Conservation (phyloP, 345 rosid species). For the Citrus hindsii region DNA sequence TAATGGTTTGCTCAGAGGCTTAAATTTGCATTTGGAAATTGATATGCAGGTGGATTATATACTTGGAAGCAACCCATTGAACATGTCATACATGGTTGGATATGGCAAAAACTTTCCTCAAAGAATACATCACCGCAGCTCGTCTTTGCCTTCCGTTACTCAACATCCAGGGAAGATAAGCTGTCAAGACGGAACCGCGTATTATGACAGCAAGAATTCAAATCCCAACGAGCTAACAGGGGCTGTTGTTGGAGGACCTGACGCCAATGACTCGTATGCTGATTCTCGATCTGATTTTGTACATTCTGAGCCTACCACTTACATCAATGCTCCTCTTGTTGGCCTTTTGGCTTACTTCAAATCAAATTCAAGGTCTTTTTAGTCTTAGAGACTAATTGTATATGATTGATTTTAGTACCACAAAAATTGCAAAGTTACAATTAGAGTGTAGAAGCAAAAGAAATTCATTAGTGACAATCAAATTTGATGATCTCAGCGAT, state of each 20-base stretch:
- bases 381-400: neutral
- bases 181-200: conserved; percentile 52
- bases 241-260: conserved; percentile 81
- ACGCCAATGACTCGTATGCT: conserved; percentile 46
- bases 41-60: conserved; percentile 65
- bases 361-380: conserved; percentile 8
- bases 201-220: conserved; percentile 30
- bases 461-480: neutral
- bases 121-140: conserved; percentile 73
- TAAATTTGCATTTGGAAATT: neutral
- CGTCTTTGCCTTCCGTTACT: conserved; percentile 56
- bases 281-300: conserved; percentile 48
- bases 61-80: conserved; percentile 71
- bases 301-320: conserved; percentile 60
- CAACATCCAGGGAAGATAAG: conserved; percentile 34
- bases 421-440: neutral
- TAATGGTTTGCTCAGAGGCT: too few species aligned
- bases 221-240: conserved; percentile 67
- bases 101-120: conserved; percentile 58
- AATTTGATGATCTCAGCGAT: neutral
- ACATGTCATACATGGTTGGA: conserved; percentile 88
- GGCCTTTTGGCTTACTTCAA: conserved; percentile 62
- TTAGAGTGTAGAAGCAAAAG: neutral
- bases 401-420: neutral
- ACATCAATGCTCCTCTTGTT: conserved; percentile 58